phyloP scores from a whole-genome alignment of 2,329 filamentous ascomycete genomes.

The Dothiorella sarmentorum region DNA sequence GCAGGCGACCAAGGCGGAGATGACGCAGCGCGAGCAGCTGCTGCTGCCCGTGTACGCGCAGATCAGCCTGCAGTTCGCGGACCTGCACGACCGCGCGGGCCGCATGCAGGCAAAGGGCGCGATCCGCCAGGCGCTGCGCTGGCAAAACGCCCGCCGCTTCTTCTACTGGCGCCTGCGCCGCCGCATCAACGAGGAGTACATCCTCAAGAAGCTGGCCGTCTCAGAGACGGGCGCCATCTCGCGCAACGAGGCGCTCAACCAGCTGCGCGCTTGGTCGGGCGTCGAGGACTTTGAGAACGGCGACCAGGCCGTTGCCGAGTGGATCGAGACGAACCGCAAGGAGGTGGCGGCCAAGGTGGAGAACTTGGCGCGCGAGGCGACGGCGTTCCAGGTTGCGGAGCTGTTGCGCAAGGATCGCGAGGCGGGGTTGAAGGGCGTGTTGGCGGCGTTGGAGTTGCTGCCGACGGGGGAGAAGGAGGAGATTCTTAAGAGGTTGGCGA shows the following conservation, averaged over 20 bases:
- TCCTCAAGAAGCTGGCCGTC: conserved; percentile 78
- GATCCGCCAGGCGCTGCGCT: conserved; percentile 79
- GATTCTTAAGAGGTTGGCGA: conserved; percentile 57
- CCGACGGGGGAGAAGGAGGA: conserved; percentile 85
- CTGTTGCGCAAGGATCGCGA: conserved; percentile 64
- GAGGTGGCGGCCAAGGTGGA: conserved; percentile 80
- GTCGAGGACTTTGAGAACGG: conserved; percentile 72
- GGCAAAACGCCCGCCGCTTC: conserved; percentile 89
- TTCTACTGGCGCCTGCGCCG: conserved; percentile 99
- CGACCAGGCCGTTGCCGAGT: conserved; percentile 80
- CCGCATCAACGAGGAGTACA: conserved; percentile 94
- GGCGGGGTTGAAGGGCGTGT: conserved; percentile 77
- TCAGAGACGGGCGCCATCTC: conserved; percentile 46
- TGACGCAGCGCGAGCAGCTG: conserved; percentile 79
- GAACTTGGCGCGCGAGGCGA: conserved; percentile 70
- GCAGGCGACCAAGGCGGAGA: conserved; percentile 75
- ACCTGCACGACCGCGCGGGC: conserved; percentile 92
- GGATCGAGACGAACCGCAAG: conserved; percentile 96
- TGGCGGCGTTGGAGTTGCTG: conserved; percentile 80
- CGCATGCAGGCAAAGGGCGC: conserved; percentile 98
- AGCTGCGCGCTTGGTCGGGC: conserved; percentile 78
- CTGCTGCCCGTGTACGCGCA: conserved; percentile 91
- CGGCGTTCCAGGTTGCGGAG: conserved; percentile 66
- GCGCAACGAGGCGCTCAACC: conserved; percentile 66
- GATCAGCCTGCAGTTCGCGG: conserved; percentile 94